These are phyloP conservation scores for Fragosphaeria purpurea DNA, from an alignment of 2,329 filamentous ascomycete genomes.

Conservation along the genomic window DNA sequence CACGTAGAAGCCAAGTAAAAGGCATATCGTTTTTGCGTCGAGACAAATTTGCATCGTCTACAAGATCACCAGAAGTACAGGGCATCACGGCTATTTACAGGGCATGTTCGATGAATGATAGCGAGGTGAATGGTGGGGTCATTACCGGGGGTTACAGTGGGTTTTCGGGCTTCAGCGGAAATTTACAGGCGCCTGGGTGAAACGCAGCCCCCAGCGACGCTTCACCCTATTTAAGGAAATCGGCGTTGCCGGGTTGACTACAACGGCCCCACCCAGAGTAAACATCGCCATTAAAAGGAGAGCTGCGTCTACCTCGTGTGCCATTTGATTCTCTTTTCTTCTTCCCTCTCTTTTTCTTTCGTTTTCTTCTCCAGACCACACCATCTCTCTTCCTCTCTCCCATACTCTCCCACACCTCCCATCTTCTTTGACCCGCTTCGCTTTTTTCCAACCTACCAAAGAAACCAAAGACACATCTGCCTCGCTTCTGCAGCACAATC, in stretches of 20 bases:
- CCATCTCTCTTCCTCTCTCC: slow-evolving; percentile 7
- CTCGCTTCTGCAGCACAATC: slow-evolving; percentile 22
- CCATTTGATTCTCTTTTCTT: slow-evolving; percentile 9
- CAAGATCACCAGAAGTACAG: no score
- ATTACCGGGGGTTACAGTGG: slow-evolving; percentile 1
- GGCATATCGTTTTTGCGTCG: no score
- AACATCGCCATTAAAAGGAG: slow-evolving; percentile 16
- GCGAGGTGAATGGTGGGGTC: no score
- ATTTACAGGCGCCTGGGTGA: neutral
- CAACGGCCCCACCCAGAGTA: slow-evolving; percentile 6
- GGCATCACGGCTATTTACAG: no score
- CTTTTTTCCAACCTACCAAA: slow-evolving; percentile 11
- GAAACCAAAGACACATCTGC: slow-evolving; percentile 5
- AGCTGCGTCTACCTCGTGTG: no score
- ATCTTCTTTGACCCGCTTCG: no score
- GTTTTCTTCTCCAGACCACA: slow-evolving; percentile 11
- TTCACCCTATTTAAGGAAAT: neutral
- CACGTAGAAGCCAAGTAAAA: no score
- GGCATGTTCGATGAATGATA: no score
- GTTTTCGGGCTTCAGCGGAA: neutral
- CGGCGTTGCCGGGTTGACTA: slow-evolving; percentile 9
- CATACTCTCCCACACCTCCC: slow-evolving; percentile 10
- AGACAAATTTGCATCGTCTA: no score
- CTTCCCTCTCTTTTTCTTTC: slow-evolving; percentile 16
- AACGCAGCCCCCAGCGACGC: neutral